Conservation (phyloP, 164 flowering plant species). For the Vitis amurensis region DNA sequence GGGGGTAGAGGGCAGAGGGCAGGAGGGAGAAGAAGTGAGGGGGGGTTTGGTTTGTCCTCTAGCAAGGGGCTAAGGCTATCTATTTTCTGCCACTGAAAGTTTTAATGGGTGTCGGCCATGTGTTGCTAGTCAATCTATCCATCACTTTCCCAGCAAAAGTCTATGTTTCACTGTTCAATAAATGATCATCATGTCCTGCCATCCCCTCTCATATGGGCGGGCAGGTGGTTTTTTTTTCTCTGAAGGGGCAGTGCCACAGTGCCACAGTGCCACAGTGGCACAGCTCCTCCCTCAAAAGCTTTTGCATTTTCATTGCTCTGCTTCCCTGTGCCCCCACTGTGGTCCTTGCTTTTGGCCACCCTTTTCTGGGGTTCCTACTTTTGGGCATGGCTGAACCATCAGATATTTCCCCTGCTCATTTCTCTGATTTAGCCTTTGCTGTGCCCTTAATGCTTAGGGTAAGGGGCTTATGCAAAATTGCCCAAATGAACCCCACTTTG, state of each 20-base stretch:
- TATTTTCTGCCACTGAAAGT: conserved; percentile 15
- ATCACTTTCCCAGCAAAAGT: conserved; percentile 15
- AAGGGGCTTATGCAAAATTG: no score
- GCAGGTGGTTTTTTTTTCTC: no score
- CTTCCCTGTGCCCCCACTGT: no score
- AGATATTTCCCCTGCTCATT: background rate
- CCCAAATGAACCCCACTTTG: no score
- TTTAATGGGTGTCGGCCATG: conserved; percentile 29
- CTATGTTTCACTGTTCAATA: conserved; percentile 1
- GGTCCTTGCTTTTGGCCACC: background rate
- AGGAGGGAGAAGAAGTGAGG: background rate
- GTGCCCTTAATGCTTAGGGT: no score
- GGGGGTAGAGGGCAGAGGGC: background rate
- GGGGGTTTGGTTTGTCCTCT: conserved; percentile 3
- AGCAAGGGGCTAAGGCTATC: background rate
- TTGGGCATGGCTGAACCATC: conserved; percentile 4
- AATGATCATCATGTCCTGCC: conserved; percentile 12
- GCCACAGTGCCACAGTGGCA: no score
- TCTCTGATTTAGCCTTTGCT: no score
- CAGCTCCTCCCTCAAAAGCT: no score
- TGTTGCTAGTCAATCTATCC: conserved; percentile 14
- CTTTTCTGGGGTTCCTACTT: conserved; percentile 5
- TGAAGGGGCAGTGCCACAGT: no score
- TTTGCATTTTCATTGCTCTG: no score
- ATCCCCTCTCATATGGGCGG: background rate